phyloP scores from a whole-genome alignment of 768 basidiomycete genomes.

The Leccinum truebloodii region DNA sequence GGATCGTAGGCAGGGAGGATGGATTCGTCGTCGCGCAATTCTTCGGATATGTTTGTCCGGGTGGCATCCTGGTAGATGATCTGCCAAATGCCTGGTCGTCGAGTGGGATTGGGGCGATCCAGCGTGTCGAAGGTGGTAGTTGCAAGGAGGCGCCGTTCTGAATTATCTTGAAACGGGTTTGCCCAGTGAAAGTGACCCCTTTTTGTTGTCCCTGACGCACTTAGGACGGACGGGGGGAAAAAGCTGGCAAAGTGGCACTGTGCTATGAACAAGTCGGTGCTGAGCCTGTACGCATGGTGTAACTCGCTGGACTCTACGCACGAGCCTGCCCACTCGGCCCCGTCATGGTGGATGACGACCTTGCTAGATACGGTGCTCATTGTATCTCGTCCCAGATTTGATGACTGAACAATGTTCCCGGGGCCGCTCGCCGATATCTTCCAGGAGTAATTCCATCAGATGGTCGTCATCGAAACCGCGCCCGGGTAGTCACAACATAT shows the following conservation, averaged over 20 bases:
- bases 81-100: slow-evolving; percentile 25
- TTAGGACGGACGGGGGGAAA: not conserved
- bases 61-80: slow-evolving; percentile 21
- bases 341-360: no score
- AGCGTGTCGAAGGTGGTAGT: slow-evolving; percentile 1
- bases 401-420: not conserved
- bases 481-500: not conserved
- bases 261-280: not conserved
- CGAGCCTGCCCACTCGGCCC: not conserved
- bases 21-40: slow-evolving; percentile 13
- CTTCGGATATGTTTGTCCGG: not conserved
- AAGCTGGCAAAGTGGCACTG: not conserved
- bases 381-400: not conserved
- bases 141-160: not conserved
- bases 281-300: not conserved
- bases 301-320: not conserved
- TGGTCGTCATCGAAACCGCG: not conserved
- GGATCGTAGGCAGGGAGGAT: slow-evolving; percentile 27
- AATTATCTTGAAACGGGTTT: not conserved
- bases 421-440: not conserved
- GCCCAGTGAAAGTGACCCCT: not conserved
- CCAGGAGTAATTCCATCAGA: not conserved
- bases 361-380: no score
- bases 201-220: not conserved
- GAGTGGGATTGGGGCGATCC: slow-evolving; percentile 14